Evolutionary conservation across 2,329 filamentous ascomycete species (phyloP).

Genomic region (Decorospora gaudefroyi): DNA sequence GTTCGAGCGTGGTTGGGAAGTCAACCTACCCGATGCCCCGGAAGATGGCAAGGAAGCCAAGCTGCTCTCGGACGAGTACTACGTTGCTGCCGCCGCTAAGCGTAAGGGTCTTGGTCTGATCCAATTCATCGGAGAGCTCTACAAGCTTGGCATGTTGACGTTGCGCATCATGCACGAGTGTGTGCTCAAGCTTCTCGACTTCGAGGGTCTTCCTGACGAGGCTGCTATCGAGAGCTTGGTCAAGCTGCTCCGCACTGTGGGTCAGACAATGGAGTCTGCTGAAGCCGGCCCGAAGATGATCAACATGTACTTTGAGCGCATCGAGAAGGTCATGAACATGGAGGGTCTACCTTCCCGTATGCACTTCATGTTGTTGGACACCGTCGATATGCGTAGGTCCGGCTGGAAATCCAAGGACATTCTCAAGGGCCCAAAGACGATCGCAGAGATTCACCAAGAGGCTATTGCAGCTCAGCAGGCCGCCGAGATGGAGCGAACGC

Average conservation of each 20-base stretch:
- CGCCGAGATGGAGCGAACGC: slow-evolving; percentile 67
- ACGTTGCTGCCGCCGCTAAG: slow-evolving; percentile 89
- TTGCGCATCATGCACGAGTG: slow-evolving; percentile 99
- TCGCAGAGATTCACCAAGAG: slow-evolving; percentile 86
- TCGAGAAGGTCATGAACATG: slow-evolving; percentile 78
- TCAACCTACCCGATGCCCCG: slow-evolving; percentile 77
- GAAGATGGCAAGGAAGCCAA: slow-evolving; percentile 80
- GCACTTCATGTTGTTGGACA: slow-evolving; percentile 95
- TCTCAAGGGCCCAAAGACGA: slow-evolving; percentile 96
- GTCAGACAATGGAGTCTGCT: slow-evolving; percentile 78
- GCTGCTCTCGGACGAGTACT: slow-evolving; percentile 96
- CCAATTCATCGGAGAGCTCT: slow-evolving; percentile 98
- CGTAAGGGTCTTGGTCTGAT: slow-evolving; percentile 95
- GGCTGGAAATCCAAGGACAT: slow-evolving; percentile 85
- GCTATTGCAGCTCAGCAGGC: slow-evolving; percentile 80
- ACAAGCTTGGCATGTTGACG: slow-evolving; percentile 98
- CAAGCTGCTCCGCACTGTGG: slow-evolving; percentile 90
- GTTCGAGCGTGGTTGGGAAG: slow-evolving; percentile 96
- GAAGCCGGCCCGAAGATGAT: slow-evolving; percentile 84
- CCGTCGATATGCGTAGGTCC: slow-evolving; percentile 77
- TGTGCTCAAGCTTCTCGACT: slow-evolving; percentile 95
- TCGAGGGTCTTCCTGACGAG: slow-evolving; percentile 89
- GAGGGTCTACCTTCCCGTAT: slow-evolving; percentile 80
- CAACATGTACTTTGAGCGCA: slow-evolving; percentile 90
- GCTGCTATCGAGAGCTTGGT: slow-evolving; percentile 94